Evolutionary conservation across 371 early-diverging fungal species (phyloP).

Genomic region (Mucor circinelloides): DNA sequence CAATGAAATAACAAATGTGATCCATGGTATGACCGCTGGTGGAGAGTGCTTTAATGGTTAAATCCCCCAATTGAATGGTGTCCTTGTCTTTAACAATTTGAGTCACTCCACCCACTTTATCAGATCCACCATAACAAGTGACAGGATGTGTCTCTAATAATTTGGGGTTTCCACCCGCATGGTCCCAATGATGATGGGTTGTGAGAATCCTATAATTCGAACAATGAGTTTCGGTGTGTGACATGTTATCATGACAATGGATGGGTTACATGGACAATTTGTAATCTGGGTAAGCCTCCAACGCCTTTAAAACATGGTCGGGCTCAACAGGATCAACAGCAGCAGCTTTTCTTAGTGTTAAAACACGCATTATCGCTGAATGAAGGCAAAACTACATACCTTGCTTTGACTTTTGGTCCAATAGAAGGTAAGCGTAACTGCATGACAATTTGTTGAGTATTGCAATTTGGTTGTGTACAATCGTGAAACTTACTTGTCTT

Average conservation of each 20-base stretch:
- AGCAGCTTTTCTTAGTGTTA: slow-evolving; percentile 28
- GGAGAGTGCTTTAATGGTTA: slow-evolving; percentile 52
- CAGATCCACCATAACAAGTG: slow-evolving; percentile 52
- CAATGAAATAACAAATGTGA: slow-evolving; percentile 44
- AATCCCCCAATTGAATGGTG: slow-evolving; percentile 64
- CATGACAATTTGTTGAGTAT: not conserved
- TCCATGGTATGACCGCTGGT: slow-evolving; percentile 89
- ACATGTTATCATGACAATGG: not conserved
- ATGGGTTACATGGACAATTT: slow-evolving; percentile 45
- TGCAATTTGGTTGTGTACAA: not conserved
- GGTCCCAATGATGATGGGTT: slow-evolving; percentile 84
- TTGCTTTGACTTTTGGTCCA: slow-evolving; percentile 67
- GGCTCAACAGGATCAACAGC: slow-evolving; percentile 65
- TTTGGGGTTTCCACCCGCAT: slow-evolving; percentile 75
- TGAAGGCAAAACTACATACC: slow-evolving; percentile 11
- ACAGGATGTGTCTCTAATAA: slow-evolving; percentile 34
- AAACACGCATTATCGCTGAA: not conserved
- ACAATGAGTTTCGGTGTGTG: not conserved
- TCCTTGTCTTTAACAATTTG: slow-evolving; percentile 64
- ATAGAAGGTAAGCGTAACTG: slow-evolving; percentile 77
- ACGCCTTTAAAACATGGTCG: slow-evolving; percentile 43
- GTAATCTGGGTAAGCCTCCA: slow-evolving; percentile 39
- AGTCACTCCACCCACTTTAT: slow-evolving; percentile 58
- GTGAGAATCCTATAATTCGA: slow-evolving; percentile 53
- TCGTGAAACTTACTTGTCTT: slow-evolving; percentile 31